Evolutionary conservation across 2,329 filamentous ascomycete species (phyloP).

Genomic region (Venturia pyrina): DNA sequence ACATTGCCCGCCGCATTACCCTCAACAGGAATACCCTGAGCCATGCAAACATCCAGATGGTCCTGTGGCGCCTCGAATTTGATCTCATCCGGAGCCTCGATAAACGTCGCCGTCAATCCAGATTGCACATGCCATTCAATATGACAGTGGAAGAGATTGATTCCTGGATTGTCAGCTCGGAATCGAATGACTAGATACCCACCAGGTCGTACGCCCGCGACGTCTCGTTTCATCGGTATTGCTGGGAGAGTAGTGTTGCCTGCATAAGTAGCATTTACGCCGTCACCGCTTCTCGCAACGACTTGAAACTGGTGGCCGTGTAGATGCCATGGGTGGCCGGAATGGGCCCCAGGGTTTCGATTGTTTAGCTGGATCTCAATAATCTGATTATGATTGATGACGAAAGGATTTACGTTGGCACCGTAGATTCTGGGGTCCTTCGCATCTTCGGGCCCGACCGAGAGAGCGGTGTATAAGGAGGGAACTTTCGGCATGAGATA

Average conservation of each 20-base stretch:
- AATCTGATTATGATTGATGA: conserved; percentile 55
- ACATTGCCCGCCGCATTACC: conserved; percentile 73
- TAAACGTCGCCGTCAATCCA: conserved; percentile 41
- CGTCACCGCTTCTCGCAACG: conserved; percentile 25
- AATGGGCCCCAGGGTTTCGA: conserved; percentile 45
- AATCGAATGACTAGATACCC: conserved; percentile 49
- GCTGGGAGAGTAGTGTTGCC: conserved; percentile 25
- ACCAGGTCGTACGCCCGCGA: conserved; percentile 42
- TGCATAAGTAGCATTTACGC: conserved; percentile 20
- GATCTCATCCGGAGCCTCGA: conserved; percentile 45
- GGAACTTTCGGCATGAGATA: conserved; percentile 69
- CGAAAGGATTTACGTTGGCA: conserved; percentile 43
- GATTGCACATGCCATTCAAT: conserved; percentile 37
- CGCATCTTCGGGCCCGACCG: conserved; percentile 26
- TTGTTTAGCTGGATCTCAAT: conserved; percentile 70
- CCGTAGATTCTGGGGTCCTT: conserved; percentile 36
- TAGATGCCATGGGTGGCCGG: conserved; percentile 61
- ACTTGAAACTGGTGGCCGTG: conserved; percentile 70
- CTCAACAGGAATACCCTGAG: conserved; percentile 36
- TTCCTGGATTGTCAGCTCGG: conserved; percentile 42
- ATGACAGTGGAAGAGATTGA: conserved; percentile 18
- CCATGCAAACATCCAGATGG: conserved; percentile 50
- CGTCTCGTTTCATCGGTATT: conserved; percentile 42
- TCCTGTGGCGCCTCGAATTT: conserved; percentile 55
- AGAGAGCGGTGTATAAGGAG: conserved; percentile 65